A percentile compares a stretch with the other conserved stretches of the same genome.
Conservation (phyloP, 768 basidiomycete genomes). For the Tulasnella sp. region DNA sequence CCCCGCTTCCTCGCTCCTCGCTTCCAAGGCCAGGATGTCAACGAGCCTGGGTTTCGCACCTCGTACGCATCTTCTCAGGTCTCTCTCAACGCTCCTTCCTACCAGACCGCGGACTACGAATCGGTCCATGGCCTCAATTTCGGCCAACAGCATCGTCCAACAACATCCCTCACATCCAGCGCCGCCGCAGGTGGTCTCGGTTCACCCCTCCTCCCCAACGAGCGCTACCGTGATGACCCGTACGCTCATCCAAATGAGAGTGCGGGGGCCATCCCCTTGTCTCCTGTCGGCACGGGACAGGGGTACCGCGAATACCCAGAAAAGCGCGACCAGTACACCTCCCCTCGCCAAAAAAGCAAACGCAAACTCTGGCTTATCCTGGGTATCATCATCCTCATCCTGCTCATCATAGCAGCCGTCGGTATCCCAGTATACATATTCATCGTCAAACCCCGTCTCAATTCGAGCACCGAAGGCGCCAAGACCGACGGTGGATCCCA, state of each 20-base stretch:
- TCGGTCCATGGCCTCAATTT: slow-evolving; percentile 18
- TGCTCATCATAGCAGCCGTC: slow-evolving; percentile 37
- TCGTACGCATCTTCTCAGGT: slow-evolving; percentile 28
- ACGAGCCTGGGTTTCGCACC: slow-evolving; percentile 3
- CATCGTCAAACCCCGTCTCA: slow-evolving; percentile 36
- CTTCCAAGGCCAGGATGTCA: slow-evolving; percentile 24
- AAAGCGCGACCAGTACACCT: slow-evolving; percentile 28
- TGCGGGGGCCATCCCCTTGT: slow-evolving; percentile 16
- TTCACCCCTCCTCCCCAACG: slow-evolving; percentile 15
- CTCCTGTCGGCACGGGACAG: slow-evolving; percentile 20
- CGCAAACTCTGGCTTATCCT: not conserved
- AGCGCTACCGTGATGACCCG: slow-evolving; percentile 24
- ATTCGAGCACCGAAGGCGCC: slow-evolving; percentile 17
- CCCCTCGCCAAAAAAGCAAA: slow-evolving; percentile 28
- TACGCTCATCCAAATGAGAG: not conserved
- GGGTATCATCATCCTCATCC: slow-evolving; percentile 29
- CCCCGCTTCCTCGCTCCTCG: slow-evolving; percentile 12
- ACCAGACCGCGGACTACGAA: slow-evolving; percentile 24
- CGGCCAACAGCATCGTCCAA: not conserved
- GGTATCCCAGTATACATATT: slow-evolving; percentile 39
- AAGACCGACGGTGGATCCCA: slow-evolving; percentile 14
- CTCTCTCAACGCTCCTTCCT: slow-evolving; percentile 21
- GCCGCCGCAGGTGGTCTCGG: not conserved
- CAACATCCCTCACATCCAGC: not conserved
- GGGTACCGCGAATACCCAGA: slow-evolving; percentile 30